Conservation (phyloP, 2,329 filamentous ascomycete species). For the Fusarium sp. region DNA sequence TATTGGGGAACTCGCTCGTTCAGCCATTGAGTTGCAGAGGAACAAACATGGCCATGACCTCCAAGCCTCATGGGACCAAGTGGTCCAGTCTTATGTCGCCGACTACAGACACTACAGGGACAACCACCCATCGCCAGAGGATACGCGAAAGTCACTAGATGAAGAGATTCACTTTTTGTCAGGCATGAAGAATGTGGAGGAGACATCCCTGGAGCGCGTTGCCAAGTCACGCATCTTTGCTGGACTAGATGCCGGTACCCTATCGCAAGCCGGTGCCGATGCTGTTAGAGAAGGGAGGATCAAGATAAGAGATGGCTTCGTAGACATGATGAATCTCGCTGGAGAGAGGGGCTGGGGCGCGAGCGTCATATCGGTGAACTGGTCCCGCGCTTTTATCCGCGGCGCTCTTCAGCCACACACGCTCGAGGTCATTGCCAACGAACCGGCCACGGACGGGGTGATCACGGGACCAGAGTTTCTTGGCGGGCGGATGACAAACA, state of each 20-base stretch:
- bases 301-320: conserved; percentile 53
- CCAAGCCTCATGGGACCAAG: conserved; percentile 53
- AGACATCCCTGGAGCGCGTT: conserved; percentile 56
- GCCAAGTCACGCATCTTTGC: conserved; percentile 56
- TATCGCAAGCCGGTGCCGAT: conserved; percentile 52
- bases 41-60: conserved; percentile 46
- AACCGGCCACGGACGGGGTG: conserved; percentile 50
- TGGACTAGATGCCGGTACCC: conserved; percentile 46
- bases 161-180: conserved; percentile 57
- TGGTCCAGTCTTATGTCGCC: conserved; percentile 57
- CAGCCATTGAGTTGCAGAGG: conserved; percentile 52
- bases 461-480: conserved; percentile 54
- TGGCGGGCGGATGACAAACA: conserved; percentile 47
- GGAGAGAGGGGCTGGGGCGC: conserved; percentile 49
- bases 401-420: conserved; percentile 52
- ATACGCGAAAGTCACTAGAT: conserved; percentile 47
- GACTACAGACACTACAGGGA: conserved; percentile 53
- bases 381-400: conserved; percentile 58
- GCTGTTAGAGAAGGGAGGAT: conserved; percentile 49
- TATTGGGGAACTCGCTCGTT: conserved; percentile 57
- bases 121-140: conserved; percentile 46
- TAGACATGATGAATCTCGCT: conserved; percentile 44
- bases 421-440: conserved; percentile 56
- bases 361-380: conserved; percentile 61
- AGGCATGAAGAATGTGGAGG: conserved; percentile 56